Conservation (phyloP, 345 rosid species). For the Orychophragmus violaceus region DNA sequence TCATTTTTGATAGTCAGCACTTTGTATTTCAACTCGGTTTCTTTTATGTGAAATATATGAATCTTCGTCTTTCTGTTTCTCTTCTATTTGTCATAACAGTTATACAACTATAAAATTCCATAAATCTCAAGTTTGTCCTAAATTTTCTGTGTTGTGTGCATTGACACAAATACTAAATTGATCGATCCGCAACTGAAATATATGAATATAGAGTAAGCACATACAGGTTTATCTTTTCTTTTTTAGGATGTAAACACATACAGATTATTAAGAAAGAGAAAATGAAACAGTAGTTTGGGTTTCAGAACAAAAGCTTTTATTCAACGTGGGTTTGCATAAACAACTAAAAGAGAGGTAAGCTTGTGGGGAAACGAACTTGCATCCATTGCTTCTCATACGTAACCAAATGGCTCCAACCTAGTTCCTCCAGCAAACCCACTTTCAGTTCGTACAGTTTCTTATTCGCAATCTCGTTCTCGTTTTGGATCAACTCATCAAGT, state of each 20-base stretch:
- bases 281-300: not conserved
- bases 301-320: conserved; percentile 6
- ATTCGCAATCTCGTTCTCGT: conserved; percentile 65
- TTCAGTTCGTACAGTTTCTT: conserved; percentile 73
- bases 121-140: too few relatives aligned
- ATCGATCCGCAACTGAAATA: not conserved
- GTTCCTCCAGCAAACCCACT: conserved; percentile 67
- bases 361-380: conserved; percentile 75
- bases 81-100: too few relatives aligned
- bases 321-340: too few relatives aligned
- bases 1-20: too few relatives aligned
- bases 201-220: not conserved
- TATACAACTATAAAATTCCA: too few relatives aligned
- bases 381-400: conserved; percentile 78
- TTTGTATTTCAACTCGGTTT: too few relatives aligned
- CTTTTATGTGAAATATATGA: too few relatives aligned
- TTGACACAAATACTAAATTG: not conserved
- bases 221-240: too few relatives aligned
- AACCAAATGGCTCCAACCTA: conserved; percentile 72
- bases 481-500: conserved; percentile 69
- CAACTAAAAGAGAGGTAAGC: conserved; percentile 65
- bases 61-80: too few relatives aligned
- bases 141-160: too few relatives aligned
- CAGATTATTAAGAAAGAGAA: not conserved
- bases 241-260: not conserved